A percentile compares a stretch with the other conserved stretches of the same genome.
phyloP scores from a whole-genome alignment of 208 protist species.

The Porcisia deanei region DNA sequence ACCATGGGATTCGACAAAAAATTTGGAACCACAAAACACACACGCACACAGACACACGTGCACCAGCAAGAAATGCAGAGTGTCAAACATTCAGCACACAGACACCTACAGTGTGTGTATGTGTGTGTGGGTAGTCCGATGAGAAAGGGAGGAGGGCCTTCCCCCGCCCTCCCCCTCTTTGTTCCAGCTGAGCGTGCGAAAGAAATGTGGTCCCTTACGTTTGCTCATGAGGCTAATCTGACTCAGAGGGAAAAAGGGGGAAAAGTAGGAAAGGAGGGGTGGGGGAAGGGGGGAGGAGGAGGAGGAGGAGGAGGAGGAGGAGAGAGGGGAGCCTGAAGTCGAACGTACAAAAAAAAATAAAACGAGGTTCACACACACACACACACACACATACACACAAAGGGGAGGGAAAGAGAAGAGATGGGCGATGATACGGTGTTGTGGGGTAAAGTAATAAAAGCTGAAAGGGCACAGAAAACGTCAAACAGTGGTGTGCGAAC shows the following conservation, averaged over 20 bases:
- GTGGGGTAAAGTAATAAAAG: background rate
- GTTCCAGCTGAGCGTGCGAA: background rate
- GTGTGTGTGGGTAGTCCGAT: background rate
- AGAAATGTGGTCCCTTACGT: background rate
- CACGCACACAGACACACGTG: slow-evolving; percentile 1
- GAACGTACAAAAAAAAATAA: background rate
- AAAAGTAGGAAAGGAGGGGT: background rate
- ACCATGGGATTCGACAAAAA: background rate
- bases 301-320: background rate
- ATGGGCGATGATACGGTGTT: too few relatives aligned
- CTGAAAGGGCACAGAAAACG: background rate
- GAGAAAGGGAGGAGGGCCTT: background rate
- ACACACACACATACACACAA: background rate
- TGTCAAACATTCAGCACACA: background rate
- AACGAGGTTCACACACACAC: background rate
- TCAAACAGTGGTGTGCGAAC: too few relatives aligned
- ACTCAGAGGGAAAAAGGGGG: background rate
- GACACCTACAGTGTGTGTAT: background rate
- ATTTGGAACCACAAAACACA: background rate
- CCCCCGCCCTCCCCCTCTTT: background rate
- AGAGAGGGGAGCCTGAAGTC: background rate
- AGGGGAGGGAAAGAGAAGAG: background rate
- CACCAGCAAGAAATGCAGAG: background rate
- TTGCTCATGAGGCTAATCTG: background rate
- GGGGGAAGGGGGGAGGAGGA: background rate